Percentiles rank a stretch among this genome's conserved stretches.
phyloP scores from a whole-genome alignment of 345 rosid species.

The Zanthoxylum bungeanum region DNA sequence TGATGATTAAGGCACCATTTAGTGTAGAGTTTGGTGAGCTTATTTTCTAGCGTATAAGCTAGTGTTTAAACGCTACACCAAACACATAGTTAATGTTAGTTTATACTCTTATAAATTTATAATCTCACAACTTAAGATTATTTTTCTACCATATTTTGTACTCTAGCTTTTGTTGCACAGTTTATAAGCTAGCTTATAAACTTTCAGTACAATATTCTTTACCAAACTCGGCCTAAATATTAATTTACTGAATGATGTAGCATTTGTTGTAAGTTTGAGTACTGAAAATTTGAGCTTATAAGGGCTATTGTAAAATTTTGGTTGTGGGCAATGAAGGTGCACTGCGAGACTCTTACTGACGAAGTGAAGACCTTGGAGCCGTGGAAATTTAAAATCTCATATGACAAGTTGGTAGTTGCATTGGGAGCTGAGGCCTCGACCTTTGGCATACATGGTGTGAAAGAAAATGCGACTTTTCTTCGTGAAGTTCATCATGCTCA shows the following conservation, averaged over 20 bases:
- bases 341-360: constrained; percentile 78
- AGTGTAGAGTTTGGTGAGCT: too few species aligned
- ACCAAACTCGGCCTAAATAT: too few species aligned
- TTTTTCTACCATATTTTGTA: too few species aligned
- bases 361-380: constrained; percentile 48
- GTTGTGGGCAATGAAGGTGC: constrained; percentile 46
- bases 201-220: too few species aligned
- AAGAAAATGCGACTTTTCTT: constrained; percentile 72
- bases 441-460: constrained; percentile 79
- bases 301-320: background rate
- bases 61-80: too few species aligned
- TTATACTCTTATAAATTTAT: too few species aligned
- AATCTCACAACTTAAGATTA: too few species aligned
- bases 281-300: background rate
- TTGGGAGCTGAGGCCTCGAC: constrained; percentile 84
- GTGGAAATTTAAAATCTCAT: constrained; percentile 72
- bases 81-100: too few species aligned
- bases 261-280: background rate
- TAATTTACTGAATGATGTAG: background rate
- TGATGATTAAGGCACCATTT: too few species aligned
- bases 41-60: too few species aligned
- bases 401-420: constrained; percentile 86
- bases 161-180: too few species aligned
- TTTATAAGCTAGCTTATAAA: too few species aligned
- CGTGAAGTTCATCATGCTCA: constrained; percentile 95